Evolutionary conservation across 441 rosid species (phyloP).

Genomic region (Lepidium campestre): DNA sequence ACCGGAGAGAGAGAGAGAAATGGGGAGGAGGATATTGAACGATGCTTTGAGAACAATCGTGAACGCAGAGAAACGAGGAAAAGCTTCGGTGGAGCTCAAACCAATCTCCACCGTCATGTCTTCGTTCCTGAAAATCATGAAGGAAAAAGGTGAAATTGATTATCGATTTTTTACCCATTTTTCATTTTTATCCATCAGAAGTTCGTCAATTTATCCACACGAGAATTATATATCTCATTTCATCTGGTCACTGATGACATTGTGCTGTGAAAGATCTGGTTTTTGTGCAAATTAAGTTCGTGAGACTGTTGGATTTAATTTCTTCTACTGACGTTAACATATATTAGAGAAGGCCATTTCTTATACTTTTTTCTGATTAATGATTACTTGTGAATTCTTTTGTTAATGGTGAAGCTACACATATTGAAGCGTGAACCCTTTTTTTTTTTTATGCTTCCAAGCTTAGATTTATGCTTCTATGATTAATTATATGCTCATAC

Average conservation of each 20-base stretch:
- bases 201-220: neutral
- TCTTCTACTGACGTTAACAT: too few species aligned
- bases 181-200: neutral
- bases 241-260: neutral
- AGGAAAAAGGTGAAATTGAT: slow-evolving; percentile 47
- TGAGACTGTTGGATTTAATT: neutral
- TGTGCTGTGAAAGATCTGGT: neutral
- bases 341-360: too few species aligned
- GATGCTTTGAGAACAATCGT: slow-evolving; percentile 82
- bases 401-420: neutral
- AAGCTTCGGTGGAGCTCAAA: slow-evolving; percentile 64
- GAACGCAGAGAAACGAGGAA: slow-evolving; percentile 81
- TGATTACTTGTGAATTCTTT: neutral
- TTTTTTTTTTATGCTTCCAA: neutral
- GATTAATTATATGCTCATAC: too few species aligned
- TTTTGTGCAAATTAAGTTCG: neutral
- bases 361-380: too few species aligned
- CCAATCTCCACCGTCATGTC: slow-evolving; percentile 85
- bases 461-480: neutral
- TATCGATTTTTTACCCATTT: neutral
- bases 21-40: slow-evolving; percentile 89
- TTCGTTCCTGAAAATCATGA: slow-evolving; percentile 84
- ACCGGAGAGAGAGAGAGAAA: slow-evolving; percentile 27
- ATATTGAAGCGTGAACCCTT: neutral
- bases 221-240: neutral